Base-by-base conservation (phyloP, 169 alveolate genomes). In the Cryptosporidium ryanae region DNA sequence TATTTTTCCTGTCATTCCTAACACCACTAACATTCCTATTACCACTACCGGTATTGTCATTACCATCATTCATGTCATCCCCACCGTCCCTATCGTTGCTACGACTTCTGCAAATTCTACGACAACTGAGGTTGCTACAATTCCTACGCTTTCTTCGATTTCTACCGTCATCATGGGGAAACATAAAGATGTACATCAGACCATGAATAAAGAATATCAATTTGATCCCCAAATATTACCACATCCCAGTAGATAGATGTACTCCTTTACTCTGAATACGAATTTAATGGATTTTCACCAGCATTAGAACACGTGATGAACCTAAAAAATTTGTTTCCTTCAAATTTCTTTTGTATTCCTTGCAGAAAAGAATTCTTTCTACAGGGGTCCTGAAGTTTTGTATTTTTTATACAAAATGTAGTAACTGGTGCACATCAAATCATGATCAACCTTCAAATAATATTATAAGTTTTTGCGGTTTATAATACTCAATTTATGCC, bases 341-440 rank as follows among this genome's bases (percentile, higher is more conserved):
- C 63, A 34, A 46, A 76, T 57, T 38, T 70, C 76, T 31, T 38
- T 76, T 57, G 87, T 76, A 57, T 70, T 57, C 29, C 87, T 76
- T n/a, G 87, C 87, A 13, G 87, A 76, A 23, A 57, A 76, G 32
- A 76, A 76, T 29, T 76, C 76, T 61, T 61, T 76, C 87, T 71
- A 76, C 34, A 34, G 44, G 4, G 70, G 25, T 21, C 65, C 76
- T 1, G 70, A 70, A 12, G 44, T 55, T 15, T 38, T 76, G 17
- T 70, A 55, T 34, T 76, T 76, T 29, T 64, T 71, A 38, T 76
- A 76, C 25, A 76, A 44, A 59, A 76, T 32, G 59, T 76, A 76
- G 31, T 57, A 76, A 38, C 87, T 70, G 29, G 55, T 76, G 31
- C 59, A 76, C 32, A 57, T 76, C 15, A 76, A 44, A 18, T 76